These are phyloP conservation scores for Tylopilus intermedius DNA, from an alignment of 768 basidiomycete genomes.

Conservation along the genomic window DNA sequence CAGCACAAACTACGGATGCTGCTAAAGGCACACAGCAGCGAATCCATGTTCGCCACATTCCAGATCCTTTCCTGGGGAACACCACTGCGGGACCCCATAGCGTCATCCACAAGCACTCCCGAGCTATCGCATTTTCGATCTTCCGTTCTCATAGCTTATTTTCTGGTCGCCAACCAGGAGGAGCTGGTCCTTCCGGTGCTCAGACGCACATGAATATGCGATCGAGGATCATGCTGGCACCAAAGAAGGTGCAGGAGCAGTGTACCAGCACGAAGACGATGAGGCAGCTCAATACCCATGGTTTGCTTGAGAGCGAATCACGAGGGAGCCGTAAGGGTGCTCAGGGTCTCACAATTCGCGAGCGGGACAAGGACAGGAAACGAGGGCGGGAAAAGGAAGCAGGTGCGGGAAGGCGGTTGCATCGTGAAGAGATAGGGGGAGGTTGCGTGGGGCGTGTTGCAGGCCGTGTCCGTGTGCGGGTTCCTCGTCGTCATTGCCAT, in stretches of 20 bases:
- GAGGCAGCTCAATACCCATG: conserved; percentile 61
- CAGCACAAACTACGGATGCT: conserved; percentile 41
- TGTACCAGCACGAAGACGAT: conserved; percentile 75
- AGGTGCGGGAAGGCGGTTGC: no score
- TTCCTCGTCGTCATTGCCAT: no score
- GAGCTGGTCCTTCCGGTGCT: conserved; percentile 7
- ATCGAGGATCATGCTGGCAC: conserved; percentile 56
- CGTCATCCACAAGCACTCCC: conserved; percentile 79
- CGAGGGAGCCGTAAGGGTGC: conserved; percentile 16
- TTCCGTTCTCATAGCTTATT: conserved; percentile 53
- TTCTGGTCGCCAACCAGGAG: conserved; percentile 14
- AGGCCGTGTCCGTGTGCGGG: no score
- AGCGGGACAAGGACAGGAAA: conserved; percentile 22
- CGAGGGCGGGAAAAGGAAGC: conserved; percentile 22
- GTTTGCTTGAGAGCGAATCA: conserved; percentile 49
- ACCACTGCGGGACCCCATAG: conserved; percentile 52
- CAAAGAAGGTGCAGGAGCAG: conserved; percentile 71
- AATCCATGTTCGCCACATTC: conserved; percentile 53
- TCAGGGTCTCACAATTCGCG: conserved; percentile 14
- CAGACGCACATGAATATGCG: conserved; percentile 27
- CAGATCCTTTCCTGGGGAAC: conserved; percentile 43
- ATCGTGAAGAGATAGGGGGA: no score
- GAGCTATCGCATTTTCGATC: conserved; percentile 73
- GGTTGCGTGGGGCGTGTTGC: no score
- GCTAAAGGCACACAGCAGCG: conserved; percentile 64